These are phyloP conservation scores for Balansia obtecta DNA, from an alignment of 2,329 filamentous ascomycete species.

Conservation along the genomic window DNA sequence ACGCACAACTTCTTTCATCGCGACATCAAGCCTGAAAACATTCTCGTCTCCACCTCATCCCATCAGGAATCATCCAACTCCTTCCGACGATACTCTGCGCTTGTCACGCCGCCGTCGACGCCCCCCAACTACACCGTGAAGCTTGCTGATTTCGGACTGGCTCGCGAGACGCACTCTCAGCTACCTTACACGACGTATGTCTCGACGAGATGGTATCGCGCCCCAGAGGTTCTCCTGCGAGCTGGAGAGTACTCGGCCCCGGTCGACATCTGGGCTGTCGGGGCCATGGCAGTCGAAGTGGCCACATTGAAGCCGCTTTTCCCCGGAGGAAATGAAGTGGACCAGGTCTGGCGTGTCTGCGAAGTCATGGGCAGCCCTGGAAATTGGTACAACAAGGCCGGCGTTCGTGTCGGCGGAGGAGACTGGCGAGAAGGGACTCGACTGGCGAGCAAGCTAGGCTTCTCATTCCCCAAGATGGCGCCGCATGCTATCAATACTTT, in stretches of 20 bases:
- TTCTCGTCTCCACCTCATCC: constrained; percentile 84
- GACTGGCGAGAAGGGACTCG: constrained; percentile 95
- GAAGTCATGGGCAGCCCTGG: constrained; percentile 99
- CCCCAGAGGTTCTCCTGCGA: constrained; percentile 83
- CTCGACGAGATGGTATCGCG: constrained; percentile 95
- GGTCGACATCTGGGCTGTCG: constrained; percentile 96
- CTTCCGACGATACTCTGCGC: constrained; percentile 82
- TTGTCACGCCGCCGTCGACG: constrained; percentile 90
- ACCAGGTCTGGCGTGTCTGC: constrained; percentile 97
- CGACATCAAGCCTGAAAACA: constrained; percentile 98
- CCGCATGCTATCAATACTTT: constrained; percentile 95
- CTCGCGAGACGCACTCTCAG: constrained; percentile 94
- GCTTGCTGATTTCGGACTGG: constrained; percentile 94
- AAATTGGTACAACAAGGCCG: constrained; percentile 93
- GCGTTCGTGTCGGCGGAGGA: constrained; percentile 76
- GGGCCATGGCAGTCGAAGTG: constrained; percentile 96
- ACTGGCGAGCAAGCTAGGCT: constrained; percentile 88
- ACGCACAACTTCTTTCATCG: constrained; percentile 96
- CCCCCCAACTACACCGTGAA: constrained; percentile 93
- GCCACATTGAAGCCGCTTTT: constrained; percentile 94
- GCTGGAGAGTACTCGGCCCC: constrained; percentile 95
- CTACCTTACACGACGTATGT: constrained; percentile 97
- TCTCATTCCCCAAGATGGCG: constrained; percentile 99
- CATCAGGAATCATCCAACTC: constrained; percentile 71
- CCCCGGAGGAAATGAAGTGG: constrained; percentile 94